Percentiles rank a stretch among this genome's conserved stretches.
Conservation (phyloP, 306 rosid species). For the Cicer pinnatifidum region DNA sequence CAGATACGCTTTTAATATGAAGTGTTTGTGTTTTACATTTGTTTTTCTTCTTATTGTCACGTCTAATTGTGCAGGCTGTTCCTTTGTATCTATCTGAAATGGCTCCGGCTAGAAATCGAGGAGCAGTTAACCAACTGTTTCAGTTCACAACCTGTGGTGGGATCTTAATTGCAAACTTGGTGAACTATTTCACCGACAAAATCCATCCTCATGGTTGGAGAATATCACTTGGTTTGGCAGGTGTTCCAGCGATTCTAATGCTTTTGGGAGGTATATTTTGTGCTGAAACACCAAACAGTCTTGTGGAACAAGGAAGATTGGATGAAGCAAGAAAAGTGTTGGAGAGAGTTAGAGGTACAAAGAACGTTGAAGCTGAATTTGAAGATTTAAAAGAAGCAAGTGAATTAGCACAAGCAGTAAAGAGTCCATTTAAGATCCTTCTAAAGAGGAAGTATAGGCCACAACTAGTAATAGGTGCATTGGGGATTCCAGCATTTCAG, state of each 20-base stretch:
- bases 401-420: constrained; percentile 63
- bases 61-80: constrained; percentile 70
- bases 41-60: constrained; percentile 5
- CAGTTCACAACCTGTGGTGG: constrained; percentile 91
- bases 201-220: constrained; percentile 95
- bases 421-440: constrained; percentile 72
- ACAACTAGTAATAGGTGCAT: constrained; percentile 85
- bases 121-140: constrained; percentile 91
- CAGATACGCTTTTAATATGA: too few relatives aligned
- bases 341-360: constrained; percentile 85
- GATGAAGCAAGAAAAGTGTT: constrained; percentile 76
- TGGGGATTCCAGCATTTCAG: constrained; percentile 95
- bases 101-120: constrained; percentile 90
- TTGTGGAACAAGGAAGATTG: constrained; percentile 79
- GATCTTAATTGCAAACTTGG: constrained; percentile 69
- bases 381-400: constrained; percentile 90
- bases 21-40: neutral
- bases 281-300: constrained; percentile 97
- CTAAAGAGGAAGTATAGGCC: constrained; percentile 78
- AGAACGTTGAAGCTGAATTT: constrained; percentile 82
- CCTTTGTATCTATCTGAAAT: constrained; percentile 95
- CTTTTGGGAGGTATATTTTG: constrained; percentile 81
- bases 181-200: constrained; percentile 73
- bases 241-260: constrained; percentile 82
- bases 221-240: constrained; percentile 89